Conservation (phyloP, 2,329 filamentous ascomycete genomes). For the Parafenestella ontariensis region DNA sequence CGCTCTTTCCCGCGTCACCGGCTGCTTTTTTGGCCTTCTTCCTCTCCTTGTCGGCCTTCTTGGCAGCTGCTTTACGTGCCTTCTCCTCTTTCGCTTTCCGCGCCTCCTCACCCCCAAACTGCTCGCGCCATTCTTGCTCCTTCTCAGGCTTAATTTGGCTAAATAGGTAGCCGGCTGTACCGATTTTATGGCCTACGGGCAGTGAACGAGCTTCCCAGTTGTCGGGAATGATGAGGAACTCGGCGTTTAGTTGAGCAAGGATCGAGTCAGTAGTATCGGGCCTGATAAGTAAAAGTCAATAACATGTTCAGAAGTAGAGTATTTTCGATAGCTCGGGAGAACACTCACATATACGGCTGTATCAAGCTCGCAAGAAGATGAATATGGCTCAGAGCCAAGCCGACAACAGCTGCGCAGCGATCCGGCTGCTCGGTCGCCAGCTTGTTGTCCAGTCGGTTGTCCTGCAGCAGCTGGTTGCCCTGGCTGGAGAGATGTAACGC, state of each 20-base stretch:
- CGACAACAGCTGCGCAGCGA: constrained; percentile 69
- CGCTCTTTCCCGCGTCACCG: constrained; percentile 73
- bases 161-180: constrained; percentile 81
- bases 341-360: constrained; percentile 74
- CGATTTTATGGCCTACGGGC: constrained; percentile 77
- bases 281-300: constrained; percentile 17
- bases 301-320: neutral
- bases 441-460: constrained; percentile 65
- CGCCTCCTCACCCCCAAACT: constrained; percentile 72
- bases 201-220: constrained; percentile 47
- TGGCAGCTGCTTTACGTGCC: constrained; percentile 62
- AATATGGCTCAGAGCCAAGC: constrained; percentile 82
- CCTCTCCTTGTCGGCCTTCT: constrained; percentile 69
- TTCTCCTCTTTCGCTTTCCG: constrained; percentile 75
- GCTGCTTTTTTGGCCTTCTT: constrained; percentile 66
- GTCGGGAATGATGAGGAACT: constrained; percentile 65
- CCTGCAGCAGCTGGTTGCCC: constrained; percentile 66
- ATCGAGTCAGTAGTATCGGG: constrained; percentile 67
- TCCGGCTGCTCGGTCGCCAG: constrained; percentile 66
- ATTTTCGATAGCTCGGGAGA: neutral
- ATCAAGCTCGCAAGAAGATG: constrained; percentile 81
- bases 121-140: constrained; percentile 80
- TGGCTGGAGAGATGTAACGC: constrained; percentile 70
- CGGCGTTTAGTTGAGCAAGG: constrained; percentile 73
- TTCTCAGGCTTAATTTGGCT: constrained; percentile 82